Base-by-base conservation (phyloP, 345 rosid species). In the Linum usitatissimum region DNA sequence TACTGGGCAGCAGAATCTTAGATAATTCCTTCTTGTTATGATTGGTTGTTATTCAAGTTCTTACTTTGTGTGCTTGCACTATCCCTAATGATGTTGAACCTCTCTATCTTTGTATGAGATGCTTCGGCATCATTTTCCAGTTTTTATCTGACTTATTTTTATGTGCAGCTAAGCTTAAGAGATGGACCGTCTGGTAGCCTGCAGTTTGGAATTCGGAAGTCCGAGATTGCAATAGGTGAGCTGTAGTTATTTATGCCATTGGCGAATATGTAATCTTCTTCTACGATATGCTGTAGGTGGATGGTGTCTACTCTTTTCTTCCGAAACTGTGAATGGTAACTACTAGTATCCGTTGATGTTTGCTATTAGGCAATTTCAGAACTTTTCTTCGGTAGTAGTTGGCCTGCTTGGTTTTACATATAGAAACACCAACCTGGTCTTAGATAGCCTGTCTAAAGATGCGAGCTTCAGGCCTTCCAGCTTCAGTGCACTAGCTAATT, bases 221-320 rank as follows among this genome's bases (percentile, higher is more conserved):
- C 62, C 36, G 68, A 70, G 62, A 77, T 68, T 81, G 59, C 69
- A 60, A 66, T 79, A 79, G 86, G 96, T 91, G 79, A 67, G 59
- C 51, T 63, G 30, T 60, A 13, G 12, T 18, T 53, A 17, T 64
- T 48, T 18, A 28, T 63, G 30, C 13, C 10, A 63, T 34, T 30
- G 53, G 18, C 21, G 59, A 48, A 57, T 42, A 5, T 59, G 53
- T 53, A 28, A 53, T 51, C 6, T 15, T 67, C 9, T 58, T 3
- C 64, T 39, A 6, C 49, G 15, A 53, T 10, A 57, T 5, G 60
- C 60, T 30, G 19, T 19, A 30, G 0, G 14, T 63, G 30, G 39
- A 40, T 63, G 67, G 17, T 45, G 10, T 39, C 12, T 61, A 34
- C 36, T 55, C 2, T 23, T 23, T 23, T 23, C 28, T 23, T 23